phyloP scores from a whole-genome alignment of 2,329 filamentous ascomycete species.

The Cytospora chrysosperma region DNA sequence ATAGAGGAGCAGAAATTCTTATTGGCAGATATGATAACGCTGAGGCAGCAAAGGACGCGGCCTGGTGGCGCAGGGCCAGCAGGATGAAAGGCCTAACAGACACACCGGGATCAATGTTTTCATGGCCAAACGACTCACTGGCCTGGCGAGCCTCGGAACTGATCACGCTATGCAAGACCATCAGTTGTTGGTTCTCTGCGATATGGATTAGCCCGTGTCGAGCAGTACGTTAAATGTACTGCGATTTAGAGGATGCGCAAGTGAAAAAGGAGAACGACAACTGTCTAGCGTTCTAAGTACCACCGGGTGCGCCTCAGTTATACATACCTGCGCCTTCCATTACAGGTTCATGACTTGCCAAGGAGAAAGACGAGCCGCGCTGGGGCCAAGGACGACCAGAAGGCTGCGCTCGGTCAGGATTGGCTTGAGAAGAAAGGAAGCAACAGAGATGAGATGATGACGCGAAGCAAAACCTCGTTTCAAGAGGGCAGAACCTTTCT shows the following conservation, averaged over 20 bases:
- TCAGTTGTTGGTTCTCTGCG: background rate
- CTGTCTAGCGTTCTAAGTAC: background rate
- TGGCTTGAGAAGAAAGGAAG: background rate
- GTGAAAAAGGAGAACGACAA: background rate
- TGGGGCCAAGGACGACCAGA: background rate
- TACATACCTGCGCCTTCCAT: background rate
- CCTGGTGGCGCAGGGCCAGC: constrained; percentile 4
- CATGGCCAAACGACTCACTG: background rate
- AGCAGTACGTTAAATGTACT: background rate
- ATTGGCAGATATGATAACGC: constrained; percentile 16
- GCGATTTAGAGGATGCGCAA: background rate
- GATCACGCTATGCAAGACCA: background rate
- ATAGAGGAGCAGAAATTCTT: constrained; percentile 24
- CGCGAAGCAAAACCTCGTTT: too few relatives aligned
- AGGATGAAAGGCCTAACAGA: constrained; percentile 4
- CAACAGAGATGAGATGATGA: background rate
- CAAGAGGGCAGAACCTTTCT: too few relatives aligned
- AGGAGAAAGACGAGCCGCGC: background rate
- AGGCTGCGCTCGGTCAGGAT: background rate
- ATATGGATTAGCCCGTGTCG: background rate
- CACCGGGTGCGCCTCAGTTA: background rate
- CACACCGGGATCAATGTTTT: background rate
- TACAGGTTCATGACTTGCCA: background rate
- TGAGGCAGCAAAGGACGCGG: constrained; percentile 16
- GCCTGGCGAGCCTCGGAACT: background rate